A percentile compares a stretch with the other conserved stretches of the same genome.
Evolutionary conservation across 768 basidiomycete genomes (phyloP).

Genomic region (Mrakia gelida): DNA sequence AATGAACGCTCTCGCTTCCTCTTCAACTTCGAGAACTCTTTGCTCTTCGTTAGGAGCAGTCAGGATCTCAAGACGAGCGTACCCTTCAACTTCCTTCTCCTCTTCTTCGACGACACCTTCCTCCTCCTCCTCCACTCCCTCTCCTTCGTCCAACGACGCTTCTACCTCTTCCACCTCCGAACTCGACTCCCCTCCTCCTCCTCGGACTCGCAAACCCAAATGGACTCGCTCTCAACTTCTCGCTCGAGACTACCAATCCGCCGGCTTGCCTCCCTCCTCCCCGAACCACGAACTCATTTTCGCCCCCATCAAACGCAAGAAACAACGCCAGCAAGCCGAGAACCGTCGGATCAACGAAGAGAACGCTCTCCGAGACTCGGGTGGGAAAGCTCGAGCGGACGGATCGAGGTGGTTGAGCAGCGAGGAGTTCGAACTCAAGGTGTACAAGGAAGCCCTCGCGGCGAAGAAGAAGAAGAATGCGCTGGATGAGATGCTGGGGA

Average conservation of each 20-base stretch:
- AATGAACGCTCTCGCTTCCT: not conserved
- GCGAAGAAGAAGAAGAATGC: not conserved
- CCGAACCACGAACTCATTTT: not conserved
- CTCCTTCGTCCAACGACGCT: not conserved
- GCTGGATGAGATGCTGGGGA: not conserved
- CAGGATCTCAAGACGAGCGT: not conserved
- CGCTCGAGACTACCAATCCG: not conserved
- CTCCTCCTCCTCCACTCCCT: not conserved
- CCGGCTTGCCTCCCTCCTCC: not conserved
- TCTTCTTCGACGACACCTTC: not conserved
- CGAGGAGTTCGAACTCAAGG: not conserved
- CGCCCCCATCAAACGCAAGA: not conserved
- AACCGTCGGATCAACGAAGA: not conserved
- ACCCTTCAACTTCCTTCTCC: not conserved
- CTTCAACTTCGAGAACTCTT: not conserved
- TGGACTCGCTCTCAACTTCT: not conserved
- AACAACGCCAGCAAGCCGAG: not conserved
- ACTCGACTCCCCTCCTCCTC: not conserved
- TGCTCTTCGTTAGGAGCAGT: not conserved
- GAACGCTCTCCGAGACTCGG: not conserved
- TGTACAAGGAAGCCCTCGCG: not conserved
- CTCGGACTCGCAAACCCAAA: not conserved
- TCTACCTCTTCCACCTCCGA: not conserved
- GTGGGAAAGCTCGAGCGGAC: not conserved
- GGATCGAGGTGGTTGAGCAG: not conserved